phyloP scores from a whole-genome alignment of 1,139 yeast genomes.

The Petasospora rhodanensis region DNA sequence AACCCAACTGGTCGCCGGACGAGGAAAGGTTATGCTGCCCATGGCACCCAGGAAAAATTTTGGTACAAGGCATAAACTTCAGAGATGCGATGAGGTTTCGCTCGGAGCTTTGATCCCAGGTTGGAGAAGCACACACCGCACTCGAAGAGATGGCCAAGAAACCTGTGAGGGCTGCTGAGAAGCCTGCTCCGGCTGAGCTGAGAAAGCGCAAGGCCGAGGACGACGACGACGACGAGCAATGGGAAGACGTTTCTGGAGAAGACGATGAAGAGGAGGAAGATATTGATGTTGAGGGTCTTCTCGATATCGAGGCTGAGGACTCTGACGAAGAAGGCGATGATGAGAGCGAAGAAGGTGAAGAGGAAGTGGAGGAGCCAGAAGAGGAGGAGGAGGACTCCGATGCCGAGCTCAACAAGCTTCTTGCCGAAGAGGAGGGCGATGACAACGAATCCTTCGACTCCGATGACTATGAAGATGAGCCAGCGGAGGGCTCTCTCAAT shows the following conservation, averaged over 20 bases:
- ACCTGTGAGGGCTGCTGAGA: not conserved
- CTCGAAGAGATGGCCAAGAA: constrained; percentile 6
- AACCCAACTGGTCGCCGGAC: too few species aligned
- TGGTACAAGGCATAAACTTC: too few species aligned
- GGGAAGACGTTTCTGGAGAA: too few species aligned
- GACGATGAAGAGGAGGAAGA: constrained; percentile 24
- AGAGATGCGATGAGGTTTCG: constrained; percentile 4
- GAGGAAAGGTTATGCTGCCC: too few species aligned
- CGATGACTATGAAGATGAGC: constrained; percentile 44
- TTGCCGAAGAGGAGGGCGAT: constrained; percentile 52
- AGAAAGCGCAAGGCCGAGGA: constrained; percentile 29
- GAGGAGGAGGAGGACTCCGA: constrained; percentile 48
- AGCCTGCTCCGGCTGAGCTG: constrained; percentile 1
- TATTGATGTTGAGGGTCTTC: constrained; percentile 17
- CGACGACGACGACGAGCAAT: constrained; percentile 25
- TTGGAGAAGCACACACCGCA: not conserved
- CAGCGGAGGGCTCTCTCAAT: constrained; percentile 45
- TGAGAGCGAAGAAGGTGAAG: constrained; percentile 43
- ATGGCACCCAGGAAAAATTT: too few species aligned
- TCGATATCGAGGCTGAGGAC: constrained; percentile 14
- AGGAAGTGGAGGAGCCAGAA: constrained; percentile 32
- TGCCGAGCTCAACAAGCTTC: constrained; percentile 53
- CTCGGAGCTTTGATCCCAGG: not conserved
- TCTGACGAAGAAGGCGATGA: constrained; percentile 32
- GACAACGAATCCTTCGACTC: constrained; percentile 28